Percentiles rank a stretch among this genome's conserved stretches.
These are phyloP conservation scores for Clonostachys rhizophaga DNA, from an alignment of 2,329 filamentous ascomycete species.

Conservation along the genomic window DNA sequence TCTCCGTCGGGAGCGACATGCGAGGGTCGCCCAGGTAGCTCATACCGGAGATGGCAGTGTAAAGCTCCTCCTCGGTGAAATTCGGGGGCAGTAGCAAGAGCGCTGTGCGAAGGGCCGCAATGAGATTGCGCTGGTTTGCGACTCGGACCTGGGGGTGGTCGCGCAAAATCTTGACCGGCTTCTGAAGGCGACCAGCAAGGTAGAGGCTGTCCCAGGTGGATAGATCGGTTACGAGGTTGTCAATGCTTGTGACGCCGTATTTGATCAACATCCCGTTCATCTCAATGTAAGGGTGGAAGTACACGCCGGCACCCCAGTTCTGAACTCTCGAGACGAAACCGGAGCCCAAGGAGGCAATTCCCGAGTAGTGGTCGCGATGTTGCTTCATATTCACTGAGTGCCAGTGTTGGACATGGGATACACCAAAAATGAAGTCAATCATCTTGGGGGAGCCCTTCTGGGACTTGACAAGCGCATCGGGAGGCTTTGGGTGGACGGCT, in stretches of 20 bases:
- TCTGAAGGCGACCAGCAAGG: constrained; percentile 91
- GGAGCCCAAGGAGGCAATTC: constrained; percentile 76
- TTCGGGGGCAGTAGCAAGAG: constrained; percentile 77
- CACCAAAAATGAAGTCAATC: constrained; percentile 98
- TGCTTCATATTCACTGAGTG: constrained; percentile 88
- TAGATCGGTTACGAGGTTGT: constrained; percentile 82
- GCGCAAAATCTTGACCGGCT: constrained; percentile 94
- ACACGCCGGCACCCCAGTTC: constrained; percentile 91
- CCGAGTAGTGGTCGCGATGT: constrained; percentile 90
- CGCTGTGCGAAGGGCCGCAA: constrained; percentile 86
- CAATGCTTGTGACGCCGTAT: constrained; percentile 93
- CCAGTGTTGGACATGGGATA: constrained; percentile 93
- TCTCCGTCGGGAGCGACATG: constrained; percentile 86
- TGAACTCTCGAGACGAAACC: constrained; percentile 81
- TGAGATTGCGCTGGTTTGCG: constrained; percentile 91
- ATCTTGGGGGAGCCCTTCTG: constrained; percentile 90
- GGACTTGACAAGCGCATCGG: constrained; percentile 74
- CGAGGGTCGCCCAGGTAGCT: constrained; percentile 96
- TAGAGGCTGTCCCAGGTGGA: constrained; percentile 92
- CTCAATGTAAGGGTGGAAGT: constrained; percentile 94
- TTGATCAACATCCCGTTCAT: constrained; percentile 96
- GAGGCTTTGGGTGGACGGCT: constrained; percentile 76
- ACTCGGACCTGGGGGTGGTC: constrained; percentile 90
- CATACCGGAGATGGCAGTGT: constrained; percentile 85
- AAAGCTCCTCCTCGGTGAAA: constrained; percentile 85